phyloP scores from a whole-genome alignment of 2,329 filamentous ascomycete species.

The Aspergillus calidoustus region DNA sequence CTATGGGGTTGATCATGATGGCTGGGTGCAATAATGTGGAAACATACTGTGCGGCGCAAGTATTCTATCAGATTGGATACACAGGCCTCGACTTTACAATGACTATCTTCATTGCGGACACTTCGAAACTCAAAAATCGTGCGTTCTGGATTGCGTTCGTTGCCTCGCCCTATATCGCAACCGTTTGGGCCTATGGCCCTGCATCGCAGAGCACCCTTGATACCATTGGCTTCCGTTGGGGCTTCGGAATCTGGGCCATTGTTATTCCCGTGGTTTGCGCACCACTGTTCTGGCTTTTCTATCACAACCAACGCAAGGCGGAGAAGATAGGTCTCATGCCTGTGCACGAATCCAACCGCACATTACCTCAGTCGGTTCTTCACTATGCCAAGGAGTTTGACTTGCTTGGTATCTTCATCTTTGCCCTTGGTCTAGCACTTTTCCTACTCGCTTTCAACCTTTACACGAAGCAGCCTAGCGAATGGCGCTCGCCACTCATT shows the following conservation, averaged over 20 bases:
- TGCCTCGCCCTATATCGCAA: constrained; percentile 65
- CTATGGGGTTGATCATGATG: constrained; percentile 63
- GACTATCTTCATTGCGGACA: constrained; percentile 67
- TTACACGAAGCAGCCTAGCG: constrained; percentile 32
- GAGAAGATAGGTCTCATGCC: constrained; percentile 57
- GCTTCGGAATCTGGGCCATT: constrained; percentile 65
- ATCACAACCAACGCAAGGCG: constrained; percentile 63
- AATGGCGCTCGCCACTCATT: constrained; percentile 53
- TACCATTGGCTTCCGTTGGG: constrained; percentile 64
- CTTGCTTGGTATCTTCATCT: constrained; percentile 61
- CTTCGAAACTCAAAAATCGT: constrained; percentile 63
- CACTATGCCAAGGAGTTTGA: constrained; percentile 68
- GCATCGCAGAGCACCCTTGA: constrained; percentile 57
- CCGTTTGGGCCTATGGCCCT: constrained; percentile 60
- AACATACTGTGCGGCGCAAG: constrained; percentile 66
- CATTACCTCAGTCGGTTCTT: constrained; percentile 51
- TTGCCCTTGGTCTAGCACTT: constrained; percentile 64
- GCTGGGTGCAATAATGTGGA: constrained; percentile 64
- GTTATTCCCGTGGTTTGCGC: constrained; percentile 60
- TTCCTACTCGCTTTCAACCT: constrained; percentile 71
- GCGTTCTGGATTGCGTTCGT: constrained; percentile 65
- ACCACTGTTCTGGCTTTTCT: constrained; percentile 61
- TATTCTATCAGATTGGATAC: constrained; percentile 65
- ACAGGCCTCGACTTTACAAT: constrained; percentile 61
- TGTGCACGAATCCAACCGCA: constrained; percentile 51